phyloP scores from a whole-genome alignment of 1,284 basidiomycete species.

The Wallemia ichthyophaga region DNA sequence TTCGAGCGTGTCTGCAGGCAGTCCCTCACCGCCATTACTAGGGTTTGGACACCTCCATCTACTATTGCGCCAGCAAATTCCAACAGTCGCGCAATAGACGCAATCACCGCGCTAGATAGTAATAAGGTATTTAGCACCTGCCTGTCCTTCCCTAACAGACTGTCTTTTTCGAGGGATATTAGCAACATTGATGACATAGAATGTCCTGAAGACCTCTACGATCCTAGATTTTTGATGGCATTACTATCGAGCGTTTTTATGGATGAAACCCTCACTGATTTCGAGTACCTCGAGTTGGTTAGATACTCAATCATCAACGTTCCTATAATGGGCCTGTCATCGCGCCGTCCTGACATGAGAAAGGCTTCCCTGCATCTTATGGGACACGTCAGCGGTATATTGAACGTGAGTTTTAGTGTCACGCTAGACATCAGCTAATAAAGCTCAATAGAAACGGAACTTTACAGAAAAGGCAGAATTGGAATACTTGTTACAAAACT shows the following conservation, averaged over 20 bases:
- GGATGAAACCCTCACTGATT: slow-evolving; percentile 24
- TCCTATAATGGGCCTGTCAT: slow-evolving; percentile 39
- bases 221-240: slow-evolving; percentile 45
- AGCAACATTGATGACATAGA: slow-evolving; percentile 10
- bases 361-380: slow-evolving; percentile 18
- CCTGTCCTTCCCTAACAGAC: slow-evolving; percentile 29
- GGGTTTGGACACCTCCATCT: slow-evolving; percentile 25
- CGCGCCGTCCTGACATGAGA: slow-evolving; percentile 30
- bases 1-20: slow-evolving; percentile 42
- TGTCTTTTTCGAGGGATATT: slow-evolving; percentile 4
- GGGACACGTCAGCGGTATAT: slow-evolving; percentile 16
- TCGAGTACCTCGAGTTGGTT: slow-evolving; percentile 59
- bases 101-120: slow-evolving; percentile 38
- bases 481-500: slow-evolving; percentile 4
- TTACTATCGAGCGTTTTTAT: slow-evolving; percentile 33
- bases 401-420: slow-evolving; percentile 10
- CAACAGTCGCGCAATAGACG: slow-evolving; percentile 24
- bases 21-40: slow-evolving; percentile 30
- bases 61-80: slow-evolving; percentile 4
- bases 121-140: slow-evolving; percentile 37
- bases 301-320: slow-evolving; percentile 49
- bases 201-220: slow-evolving; percentile 26
- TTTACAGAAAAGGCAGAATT: slow-evolving; percentile 5
- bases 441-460: neutral
- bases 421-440: neutral